Percentiles rank a stretch among this genome's conserved stretches.
phyloP scores from a whole-genome alignment of 2,329 filamentous ascomycete species.

The Neofusicoccum umdonicola region DNA sequence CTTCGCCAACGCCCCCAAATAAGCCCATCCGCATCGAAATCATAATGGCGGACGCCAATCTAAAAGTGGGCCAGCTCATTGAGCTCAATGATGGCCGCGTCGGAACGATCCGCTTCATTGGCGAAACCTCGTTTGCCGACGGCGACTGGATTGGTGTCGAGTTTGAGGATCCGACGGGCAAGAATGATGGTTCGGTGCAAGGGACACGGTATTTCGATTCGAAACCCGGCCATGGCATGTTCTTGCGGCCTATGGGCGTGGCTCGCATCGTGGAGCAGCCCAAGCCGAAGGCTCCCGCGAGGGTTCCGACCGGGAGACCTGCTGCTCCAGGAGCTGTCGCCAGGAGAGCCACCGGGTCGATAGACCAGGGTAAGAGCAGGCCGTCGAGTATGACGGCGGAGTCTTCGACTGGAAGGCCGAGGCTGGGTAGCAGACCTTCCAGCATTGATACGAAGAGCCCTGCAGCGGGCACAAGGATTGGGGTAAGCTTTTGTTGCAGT shows the following conservation, averaged over 20 bases:
- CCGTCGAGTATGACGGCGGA: conserved; percentile 12
- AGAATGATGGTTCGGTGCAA: conserved; percentile 91
- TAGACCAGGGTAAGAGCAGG: conserved; percentile 13
- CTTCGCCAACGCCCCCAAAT: background rate
- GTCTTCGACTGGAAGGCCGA: conserved; percentile 22
- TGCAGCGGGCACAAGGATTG: conserved; percentile 6
- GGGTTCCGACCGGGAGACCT: background rate
- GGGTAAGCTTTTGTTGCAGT: background rate
- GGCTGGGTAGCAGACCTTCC: conserved; percentile 9
- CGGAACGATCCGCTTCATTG: conserved; percentile 77
- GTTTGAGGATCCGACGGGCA: conserved; percentile 76
- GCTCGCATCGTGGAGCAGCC: conserved; percentile 48
- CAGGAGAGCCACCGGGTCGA: conserved; percentile 28
- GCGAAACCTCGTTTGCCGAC: conserved; percentile 72
- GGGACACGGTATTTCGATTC: conserved; percentile 89
- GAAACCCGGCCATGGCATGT: conserved; percentile 70
- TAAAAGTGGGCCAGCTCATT: conserved; percentile 64
- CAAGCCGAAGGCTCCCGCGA: conserved; percentile 32
- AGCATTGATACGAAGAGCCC: conserved; percentile 27
- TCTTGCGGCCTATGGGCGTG: conserved; percentile 72
- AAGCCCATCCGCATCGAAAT: background rate
- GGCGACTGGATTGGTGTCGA: conserved; percentile 91
- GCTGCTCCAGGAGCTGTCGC: conserved; percentile 14
- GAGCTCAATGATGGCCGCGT: conserved; percentile 74
- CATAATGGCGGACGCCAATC: conserved; percentile 6